These are phyloP conservation scores for Silene vulgaris DNA, from an alignment of 179 eudicot species.

Conservation along the genomic window DNA sequence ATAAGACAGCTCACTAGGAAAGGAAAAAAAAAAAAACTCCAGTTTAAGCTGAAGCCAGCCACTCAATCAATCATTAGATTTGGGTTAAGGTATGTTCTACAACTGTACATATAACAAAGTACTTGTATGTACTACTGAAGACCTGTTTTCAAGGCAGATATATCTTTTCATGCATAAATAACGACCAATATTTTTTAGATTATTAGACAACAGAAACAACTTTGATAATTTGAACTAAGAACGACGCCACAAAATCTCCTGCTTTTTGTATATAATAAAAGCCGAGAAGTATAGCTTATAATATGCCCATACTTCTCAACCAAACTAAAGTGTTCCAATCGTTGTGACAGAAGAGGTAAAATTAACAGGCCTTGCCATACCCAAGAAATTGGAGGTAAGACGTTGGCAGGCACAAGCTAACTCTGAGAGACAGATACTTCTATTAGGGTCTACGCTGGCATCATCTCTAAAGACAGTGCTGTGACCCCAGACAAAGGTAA, in stretches of 20 bases:
- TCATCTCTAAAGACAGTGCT: neutral
- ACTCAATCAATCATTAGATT: conserved; percentile 9
- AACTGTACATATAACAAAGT: neutral
- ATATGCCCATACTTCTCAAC: conserved; percentile 2
- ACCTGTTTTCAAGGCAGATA: neutral
- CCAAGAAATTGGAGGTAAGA: neutral
- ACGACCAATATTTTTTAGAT: neutral
- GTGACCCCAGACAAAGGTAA: neutral
- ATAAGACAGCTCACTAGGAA: conserved; percentile 5
- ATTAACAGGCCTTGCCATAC: neutral
- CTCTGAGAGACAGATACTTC: neutral
- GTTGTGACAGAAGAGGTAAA: neutral
- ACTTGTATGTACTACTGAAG: neutral
- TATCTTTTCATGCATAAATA: neutral
- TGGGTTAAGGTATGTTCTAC: neutral
- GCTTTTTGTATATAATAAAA: neutral
- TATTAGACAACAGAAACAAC: neutral
- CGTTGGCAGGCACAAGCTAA: neutral
- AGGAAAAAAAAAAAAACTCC: conserved; percentile 2
- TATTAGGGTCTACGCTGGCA: neutral
- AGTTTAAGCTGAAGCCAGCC: neutral
- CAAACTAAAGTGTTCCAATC: neutral
- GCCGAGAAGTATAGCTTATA: neutral
- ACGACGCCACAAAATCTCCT: neutral
- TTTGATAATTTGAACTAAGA: neutral